Percentiles rank a stretch among this genome's conserved stretches.
phyloP scores from a whole-genome alignment of 345 rosid species.

The Cardamine occulta region DNA sequence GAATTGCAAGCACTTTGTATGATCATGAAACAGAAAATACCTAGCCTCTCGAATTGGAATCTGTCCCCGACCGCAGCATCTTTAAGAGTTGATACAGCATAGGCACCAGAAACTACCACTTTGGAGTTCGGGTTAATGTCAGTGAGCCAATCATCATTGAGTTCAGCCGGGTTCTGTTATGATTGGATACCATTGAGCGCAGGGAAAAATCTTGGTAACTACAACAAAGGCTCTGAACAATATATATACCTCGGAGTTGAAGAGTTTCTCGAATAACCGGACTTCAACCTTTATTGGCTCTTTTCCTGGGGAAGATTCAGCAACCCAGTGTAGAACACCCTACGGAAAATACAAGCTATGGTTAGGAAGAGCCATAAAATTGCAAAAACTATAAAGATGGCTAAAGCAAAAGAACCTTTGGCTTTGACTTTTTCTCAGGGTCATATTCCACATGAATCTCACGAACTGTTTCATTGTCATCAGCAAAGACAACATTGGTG shows the following conservation, averaged over 20 bases:
- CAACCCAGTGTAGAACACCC: conserved; percentile 99
- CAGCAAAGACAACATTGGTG: conserved; percentile 57
- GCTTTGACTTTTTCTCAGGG: conserved; percentile 79
- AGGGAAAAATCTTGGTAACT: neutral
- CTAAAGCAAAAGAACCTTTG: conserved; percentile 60
- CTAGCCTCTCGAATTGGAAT: conserved; percentile 94
- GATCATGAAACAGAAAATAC: conserved; percentile 45
- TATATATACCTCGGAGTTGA: conserved; percentile 72
- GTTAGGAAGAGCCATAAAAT: conserved; percentile 12
- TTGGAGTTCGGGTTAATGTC: conserved; percentile 80
- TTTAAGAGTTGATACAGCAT: conserved; percentile 62
- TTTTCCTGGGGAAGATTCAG: conserved; percentile 68
- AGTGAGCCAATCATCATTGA: conserved; percentile 70
- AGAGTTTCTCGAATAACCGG: conserved; percentile 87
- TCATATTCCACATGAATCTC: conserved; percentile 89
- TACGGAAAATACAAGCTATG: conserved; percentile 24
- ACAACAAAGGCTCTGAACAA: conserved; percentile 7
- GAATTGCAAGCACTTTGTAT: neutral
- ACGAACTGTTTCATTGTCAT: conserved; percentile 72
- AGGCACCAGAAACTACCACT: conserved; percentile 61
- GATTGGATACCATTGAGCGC: neutral
- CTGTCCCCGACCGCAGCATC: conserved; percentile 66
- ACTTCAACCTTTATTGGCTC: conserved; percentile 83
- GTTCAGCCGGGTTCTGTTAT: conserved; percentile 80
- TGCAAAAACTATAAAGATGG: conserved; percentile 13